These are phyloP conservation scores for Morella rubra DNA, from an alignment of 306 rosid genomes.

Conservation along the genomic window DNA sequence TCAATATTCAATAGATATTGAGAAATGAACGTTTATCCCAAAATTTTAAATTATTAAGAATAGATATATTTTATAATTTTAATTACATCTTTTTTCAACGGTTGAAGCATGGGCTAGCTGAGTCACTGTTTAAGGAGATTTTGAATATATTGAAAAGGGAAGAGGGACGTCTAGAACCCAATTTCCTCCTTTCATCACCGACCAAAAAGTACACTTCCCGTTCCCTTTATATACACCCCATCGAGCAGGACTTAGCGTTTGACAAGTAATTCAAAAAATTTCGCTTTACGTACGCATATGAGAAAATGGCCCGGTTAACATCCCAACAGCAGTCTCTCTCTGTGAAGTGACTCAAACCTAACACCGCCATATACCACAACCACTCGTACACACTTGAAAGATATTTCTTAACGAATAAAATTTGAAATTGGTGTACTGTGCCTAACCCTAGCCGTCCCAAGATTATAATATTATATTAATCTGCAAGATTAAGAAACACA, in stretches of 20 bases:
- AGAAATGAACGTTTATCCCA: too few species aligned
- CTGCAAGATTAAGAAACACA: not conserved
- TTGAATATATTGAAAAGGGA: constrained; percentile 6
- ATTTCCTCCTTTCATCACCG: not conserved
- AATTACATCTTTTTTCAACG: too few species aligned
- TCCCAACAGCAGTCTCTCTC: constrained; percentile 38
- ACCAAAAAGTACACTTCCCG: not conserved
- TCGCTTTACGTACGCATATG: not conserved
- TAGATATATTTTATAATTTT: too few species aligned
- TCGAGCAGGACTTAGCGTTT: not conserved
- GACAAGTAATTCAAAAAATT: constrained; percentile 12
- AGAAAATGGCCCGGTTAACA: not conserved
- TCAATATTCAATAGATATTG: too few species aligned
- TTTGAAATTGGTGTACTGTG: constrained; percentile 15
- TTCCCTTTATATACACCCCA: too few species aligned
- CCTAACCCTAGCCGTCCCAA: constrained; percentile 25
- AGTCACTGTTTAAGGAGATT: too few species aligned
- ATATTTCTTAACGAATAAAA: not conserved
- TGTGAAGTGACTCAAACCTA: constrained; percentile 58
- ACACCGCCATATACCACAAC: not conserved
- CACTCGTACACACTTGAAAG: too few species aligned
- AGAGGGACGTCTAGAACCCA: constrained; percentile 18
- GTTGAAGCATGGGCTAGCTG: too few species aligned
- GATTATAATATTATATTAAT: not conserved
- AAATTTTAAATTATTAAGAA: too few species aligned